Conservation (phyloP, 306 rosid genomes). For the Carpinus viminea region DNA sequence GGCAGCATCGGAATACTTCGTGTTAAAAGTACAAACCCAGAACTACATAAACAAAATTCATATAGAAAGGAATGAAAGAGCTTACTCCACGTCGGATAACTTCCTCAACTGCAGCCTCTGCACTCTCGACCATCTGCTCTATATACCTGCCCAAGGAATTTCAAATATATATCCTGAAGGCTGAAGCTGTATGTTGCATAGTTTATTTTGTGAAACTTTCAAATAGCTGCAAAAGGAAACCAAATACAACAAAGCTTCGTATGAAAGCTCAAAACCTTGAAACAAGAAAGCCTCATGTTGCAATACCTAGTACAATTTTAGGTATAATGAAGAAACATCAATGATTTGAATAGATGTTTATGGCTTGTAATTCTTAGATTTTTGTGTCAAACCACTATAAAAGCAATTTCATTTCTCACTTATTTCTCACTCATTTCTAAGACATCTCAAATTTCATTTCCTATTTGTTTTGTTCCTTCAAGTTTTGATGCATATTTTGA, state of each 20-base stretch:
- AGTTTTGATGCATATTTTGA: neutral
- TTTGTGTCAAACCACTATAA: neutral
- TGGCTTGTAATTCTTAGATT: neutral
- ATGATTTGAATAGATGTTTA: neutral
- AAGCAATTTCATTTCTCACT: neutral
- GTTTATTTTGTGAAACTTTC: constrained; percentile 11
- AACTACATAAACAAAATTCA: constrained; percentile 7
- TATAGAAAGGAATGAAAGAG: constrained; percentile 23
- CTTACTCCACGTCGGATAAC: constrained; percentile 87
- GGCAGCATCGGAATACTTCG: constrained; percentile 21
- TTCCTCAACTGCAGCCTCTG: constrained; percentile 97
- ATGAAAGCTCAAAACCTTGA: constrained; percentile 24
- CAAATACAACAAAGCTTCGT: constrained; percentile 24
- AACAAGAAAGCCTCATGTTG: constrained; percentile 15
- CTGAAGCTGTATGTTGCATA: constrained; percentile 14
- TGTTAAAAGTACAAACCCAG: constrained; percentile 15
- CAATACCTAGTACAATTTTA: neutral
- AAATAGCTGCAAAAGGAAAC: constrained; percentile 21
- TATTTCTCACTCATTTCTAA: neutral
- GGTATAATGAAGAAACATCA: neutral
- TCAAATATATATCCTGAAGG: constrained; percentile 23
- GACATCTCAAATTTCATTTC: neutral
- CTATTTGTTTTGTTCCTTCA: neutral
- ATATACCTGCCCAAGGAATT: constrained; percentile 60
- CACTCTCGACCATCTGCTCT: constrained; percentile 93